phyloP scores from a whole-genome alignment of 306 rosid species.

The Vachellia pachyceras region DNA sequence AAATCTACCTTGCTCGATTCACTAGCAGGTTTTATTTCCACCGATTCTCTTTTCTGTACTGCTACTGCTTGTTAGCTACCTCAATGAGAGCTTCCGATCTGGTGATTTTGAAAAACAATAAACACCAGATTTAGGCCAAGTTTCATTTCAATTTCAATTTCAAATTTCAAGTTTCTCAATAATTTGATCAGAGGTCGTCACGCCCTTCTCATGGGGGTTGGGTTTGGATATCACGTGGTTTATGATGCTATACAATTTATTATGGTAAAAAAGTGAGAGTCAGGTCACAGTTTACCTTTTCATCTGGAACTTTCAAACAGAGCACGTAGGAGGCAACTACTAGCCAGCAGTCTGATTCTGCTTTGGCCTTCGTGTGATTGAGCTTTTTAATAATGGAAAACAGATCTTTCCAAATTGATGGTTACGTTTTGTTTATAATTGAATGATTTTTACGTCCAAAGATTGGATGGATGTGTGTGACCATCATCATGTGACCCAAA shows the following conservation, averaged over 20 bases:
- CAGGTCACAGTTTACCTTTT: background rate
- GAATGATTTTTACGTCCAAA: background rate
- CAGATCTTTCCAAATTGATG: slow-evolving; percentile 18
- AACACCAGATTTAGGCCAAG: background rate
- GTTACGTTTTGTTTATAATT: slow-evolving; percentile 9
- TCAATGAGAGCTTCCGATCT: background rate
- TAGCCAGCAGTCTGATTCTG: too few relatives aligned
- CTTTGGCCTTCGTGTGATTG: background rate
- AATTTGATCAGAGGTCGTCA: background rate
- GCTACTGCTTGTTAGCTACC: slow-evolving; percentile 2
- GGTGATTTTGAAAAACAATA: background rate
- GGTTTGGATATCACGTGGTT: background rate
- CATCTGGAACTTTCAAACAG: too few relatives aligned
- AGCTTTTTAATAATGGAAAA: background rate
- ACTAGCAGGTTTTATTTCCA: slow-evolving; percentile 54
- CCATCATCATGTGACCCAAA: background rate
- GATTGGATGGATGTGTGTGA: background rate
- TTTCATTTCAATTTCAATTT: background rate
- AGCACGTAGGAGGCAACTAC: too few relatives aligned
- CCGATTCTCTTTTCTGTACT: background rate
- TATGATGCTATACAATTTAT: background rate
- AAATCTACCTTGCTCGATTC: slow-evolving; percentile 86
- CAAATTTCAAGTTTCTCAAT: background rate
- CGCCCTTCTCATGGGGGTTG: background rate
- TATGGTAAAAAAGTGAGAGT: background rate